Evolutionary conservation across 345 rosid species (phyloP).

Genomic region (Fremontodendron californicum): DNA sequence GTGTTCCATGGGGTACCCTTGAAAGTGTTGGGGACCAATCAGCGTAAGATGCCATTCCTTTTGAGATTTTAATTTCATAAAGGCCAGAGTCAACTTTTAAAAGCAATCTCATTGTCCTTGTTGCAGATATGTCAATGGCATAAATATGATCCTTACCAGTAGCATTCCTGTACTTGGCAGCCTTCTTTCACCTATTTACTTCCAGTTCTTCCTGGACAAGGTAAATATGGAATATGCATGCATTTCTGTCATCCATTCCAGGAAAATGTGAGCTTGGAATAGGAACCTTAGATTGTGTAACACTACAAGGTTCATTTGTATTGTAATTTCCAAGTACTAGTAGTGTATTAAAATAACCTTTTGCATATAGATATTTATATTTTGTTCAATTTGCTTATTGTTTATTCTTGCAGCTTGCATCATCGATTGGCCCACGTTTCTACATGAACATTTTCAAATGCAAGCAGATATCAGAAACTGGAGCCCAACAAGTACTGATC

Average conservation of each 20-base stretch:
- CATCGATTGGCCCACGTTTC: conserved; percentile 97
- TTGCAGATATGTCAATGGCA: conserved; percentile 70
- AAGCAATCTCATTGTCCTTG: conserved; percentile 22
- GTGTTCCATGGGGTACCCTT: conserved; percentile 93
- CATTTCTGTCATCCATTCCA: not conserved
- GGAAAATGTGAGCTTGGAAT: not conserved
- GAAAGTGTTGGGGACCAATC: conserved; percentile 99
- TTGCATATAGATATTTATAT: not conserved
- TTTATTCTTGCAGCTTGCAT: conserved; percentile 70
- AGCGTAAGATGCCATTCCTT: conserved; percentile 39
- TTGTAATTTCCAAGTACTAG: not conserved
- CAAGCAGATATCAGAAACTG: conserved; percentile 95
- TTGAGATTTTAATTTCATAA: not conserved
- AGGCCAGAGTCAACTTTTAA: not conserved
- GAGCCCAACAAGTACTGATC: conserved; percentile 94
- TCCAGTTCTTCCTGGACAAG: conserved; percentile 84
- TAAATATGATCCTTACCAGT: conserved; percentile 51
- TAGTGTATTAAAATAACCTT: not conserved
- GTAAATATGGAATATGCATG: conserved; percentile 24
- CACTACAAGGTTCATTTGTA: not conserved
- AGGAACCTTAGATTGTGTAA: not conserved
- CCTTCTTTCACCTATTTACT: conserved; percentile 63
- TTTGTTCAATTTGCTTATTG: conserved; percentile 3
- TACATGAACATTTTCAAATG: conserved; percentile 93
- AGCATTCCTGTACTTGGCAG: conserved; percentile 65